Evolutionary conservation across 2,329 filamentous ascomycete genomes (phyloP).

Genomic region (Colletotrichum agaves): DNA sequence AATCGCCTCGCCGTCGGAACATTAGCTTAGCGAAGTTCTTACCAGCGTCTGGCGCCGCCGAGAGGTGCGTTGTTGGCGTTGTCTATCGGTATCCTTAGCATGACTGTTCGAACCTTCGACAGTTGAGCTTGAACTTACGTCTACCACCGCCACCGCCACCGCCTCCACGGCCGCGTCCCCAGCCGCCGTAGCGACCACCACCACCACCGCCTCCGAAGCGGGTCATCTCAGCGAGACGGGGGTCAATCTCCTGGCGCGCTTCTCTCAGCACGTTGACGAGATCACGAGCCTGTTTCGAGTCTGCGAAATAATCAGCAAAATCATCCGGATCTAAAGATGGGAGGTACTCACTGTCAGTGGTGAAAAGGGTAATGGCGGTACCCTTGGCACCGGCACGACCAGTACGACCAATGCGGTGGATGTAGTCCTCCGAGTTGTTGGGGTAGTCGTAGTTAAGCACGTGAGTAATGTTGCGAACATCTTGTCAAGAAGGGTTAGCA

Average conservation of each 20-base stretch:
- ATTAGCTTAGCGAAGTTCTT: constrained; percentile 40
- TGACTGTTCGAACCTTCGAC: constrained; percentile 27
- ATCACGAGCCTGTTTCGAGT: constrained; percentile 96
- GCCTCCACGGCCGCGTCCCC: constrained; percentile 72
- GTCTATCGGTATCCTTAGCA: constrained; percentile 48
- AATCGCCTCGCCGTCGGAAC: constrained; percentile 13
- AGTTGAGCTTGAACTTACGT: constrained; percentile 55
- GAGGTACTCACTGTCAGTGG: constrained; percentile 90
- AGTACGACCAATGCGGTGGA: constrained; percentile 95
- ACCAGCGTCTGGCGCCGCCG: constrained; percentile 61
- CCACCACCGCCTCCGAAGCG: constrained; percentile 89
- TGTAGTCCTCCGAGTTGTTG: constrained; percentile 99
- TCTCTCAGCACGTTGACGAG: constrained; percentile 92
- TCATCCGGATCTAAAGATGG: not conserved
- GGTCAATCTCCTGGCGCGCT: constrained; percentile 98
- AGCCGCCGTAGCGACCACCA: constrained; percentile 77
- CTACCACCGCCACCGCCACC: constrained; percentile 60
- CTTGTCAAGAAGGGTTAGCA: constrained; percentile 86
- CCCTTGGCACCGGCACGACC: constrained; percentile 94
- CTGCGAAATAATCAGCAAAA: constrained; percentile 61
- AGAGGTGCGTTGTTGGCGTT: constrained; percentile 63
- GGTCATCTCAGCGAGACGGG: constrained; percentile 93
- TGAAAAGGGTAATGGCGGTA: constrained; percentile 98
- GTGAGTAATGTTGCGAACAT: constrained; percentile 99
- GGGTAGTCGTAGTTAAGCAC: constrained; percentile 99